phyloP scores from a whole-genome alignment of 2,329 filamentous ascomycete genomes.

The Scedosporium dehoogii region DNA sequence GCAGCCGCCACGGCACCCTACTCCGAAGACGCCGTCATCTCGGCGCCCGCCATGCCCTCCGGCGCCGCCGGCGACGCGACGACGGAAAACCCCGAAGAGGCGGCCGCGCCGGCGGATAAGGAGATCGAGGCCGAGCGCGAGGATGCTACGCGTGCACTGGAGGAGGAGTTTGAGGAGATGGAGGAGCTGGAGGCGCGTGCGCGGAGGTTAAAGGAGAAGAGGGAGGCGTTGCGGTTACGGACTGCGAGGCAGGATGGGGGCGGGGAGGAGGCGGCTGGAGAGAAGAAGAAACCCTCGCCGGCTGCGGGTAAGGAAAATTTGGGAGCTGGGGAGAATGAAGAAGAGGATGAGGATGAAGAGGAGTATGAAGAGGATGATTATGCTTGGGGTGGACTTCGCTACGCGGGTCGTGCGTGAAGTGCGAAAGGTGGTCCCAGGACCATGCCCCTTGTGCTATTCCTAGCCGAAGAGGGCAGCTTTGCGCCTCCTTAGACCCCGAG shows the following conservation, averaged over 20 bases:
- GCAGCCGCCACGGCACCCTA: slow-evolving; percentile 33
- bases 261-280: slow-evolving; percentile 9
- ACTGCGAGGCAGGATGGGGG: slow-evolving; percentile 17
- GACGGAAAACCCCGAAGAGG: slow-evolving; percentile 38
- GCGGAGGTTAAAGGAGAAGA: slow-evolving; percentile 55
- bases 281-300: slow-evolving; percentile 20
- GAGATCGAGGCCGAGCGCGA: slow-evolving; percentile 60
- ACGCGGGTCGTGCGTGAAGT: slow-evolving; percentile 1
- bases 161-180: slow-evolving; percentile 78
- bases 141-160: slow-evolving; percentile 62
- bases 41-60: slow-evolving; percentile 56
- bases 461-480: neutral
- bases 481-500: neutral
- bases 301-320: slow-evolving; percentile 20
- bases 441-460: slow-evolving; percentile 8
- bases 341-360: slow-evolving; percentile 41
- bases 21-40: slow-evolving; percentile 49
- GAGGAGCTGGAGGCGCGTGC: slow-evolving; percentile 66
- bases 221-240: slow-evolving; percentile 50
- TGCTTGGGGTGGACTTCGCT: slow-evolving; percentile 49
- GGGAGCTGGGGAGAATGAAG: slow-evolving; percentile 29
- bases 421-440: neutral
- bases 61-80: slow-evolving; percentile 46
- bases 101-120: slow-evolving; percentile 41
- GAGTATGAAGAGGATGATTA: slow-evolving; percentile 38